Percentiles rank a stretch among this genome's conserved stretches.
Evolutionary conservation across 1,284 basidiomycete genomes (phyloP).

Genomic region (Cutaneotrichosporon spelunceum): DNA sequence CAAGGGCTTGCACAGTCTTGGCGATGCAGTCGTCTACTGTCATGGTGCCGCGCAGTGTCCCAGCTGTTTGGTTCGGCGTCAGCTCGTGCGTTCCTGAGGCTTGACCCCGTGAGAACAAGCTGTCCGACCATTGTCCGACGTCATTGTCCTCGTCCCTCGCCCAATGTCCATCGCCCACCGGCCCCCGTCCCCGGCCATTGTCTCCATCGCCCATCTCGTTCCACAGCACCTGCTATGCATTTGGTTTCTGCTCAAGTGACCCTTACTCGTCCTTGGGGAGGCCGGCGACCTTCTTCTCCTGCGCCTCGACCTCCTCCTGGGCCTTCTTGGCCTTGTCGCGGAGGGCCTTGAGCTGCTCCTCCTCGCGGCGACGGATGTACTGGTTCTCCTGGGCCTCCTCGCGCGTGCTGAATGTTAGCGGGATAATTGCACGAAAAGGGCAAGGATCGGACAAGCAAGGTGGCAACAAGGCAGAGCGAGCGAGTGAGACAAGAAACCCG

Average conservation of each 20-base stretch:
- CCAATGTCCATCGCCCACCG: not conserved
- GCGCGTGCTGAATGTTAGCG: slow-evolving; percentile 30
- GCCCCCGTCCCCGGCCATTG: too few relatives aligned
- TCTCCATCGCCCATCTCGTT: too few relatives aligned
- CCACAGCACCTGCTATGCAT: not conserved
- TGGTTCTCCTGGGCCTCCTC: slow-evolving; percentile 49
- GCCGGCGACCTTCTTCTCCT: slow-evolving; percentile 14
- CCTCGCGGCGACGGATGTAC: slow-evolving; percentile 43
- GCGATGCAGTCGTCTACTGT: too few relatives aligned
- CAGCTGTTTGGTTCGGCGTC: too few relatives aligned
- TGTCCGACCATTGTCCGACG: too few relatives aligned
- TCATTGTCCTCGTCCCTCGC: too few relatives aligned
- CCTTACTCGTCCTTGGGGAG: not conserved
- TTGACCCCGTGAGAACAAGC: too few relatives aligned
- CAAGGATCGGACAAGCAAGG: not conserved
- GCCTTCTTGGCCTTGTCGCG: slow-evolving; percentile 34
- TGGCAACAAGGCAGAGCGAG: not conserved
- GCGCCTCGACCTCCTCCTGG: slow-evolving; percentile 33
- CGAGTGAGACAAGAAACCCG: not conserved
- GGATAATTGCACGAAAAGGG: not conserved
- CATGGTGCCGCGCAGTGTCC: too few relatives aligned
- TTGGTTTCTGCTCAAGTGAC: not conserved
- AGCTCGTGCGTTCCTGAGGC: too few relatives aligned
- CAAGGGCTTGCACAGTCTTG: too few relatives aligned
- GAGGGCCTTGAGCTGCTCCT: slow-evolving; percentile 35